Percentiles rank a stretch among this genome's conserved stretches.
Evolutionary conservation across 1,139 yeast genomes (phyloP).

Genomic region (Lodderomyces oxycetoniae): DNA sequence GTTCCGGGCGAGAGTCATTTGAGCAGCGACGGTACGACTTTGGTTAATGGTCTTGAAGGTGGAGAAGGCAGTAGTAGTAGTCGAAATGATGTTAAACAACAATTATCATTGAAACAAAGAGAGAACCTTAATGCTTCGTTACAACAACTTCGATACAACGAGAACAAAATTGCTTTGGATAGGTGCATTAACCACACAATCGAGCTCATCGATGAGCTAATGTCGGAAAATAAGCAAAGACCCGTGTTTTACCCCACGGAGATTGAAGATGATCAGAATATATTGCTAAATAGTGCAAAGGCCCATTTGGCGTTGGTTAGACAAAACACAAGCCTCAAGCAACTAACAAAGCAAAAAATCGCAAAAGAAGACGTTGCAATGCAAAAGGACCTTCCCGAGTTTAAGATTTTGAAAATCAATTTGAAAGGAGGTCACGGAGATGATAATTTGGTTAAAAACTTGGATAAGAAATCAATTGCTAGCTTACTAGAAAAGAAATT

Average conservation of each 20-base stretch:
- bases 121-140: conserved; percentile 40
- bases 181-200: conserved; percentile 56
- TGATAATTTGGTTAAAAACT: conserved; percentile 42
- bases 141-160: conserved; percentile 66
- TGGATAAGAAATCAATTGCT: conserved; percentile 65
- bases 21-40: conserved; percentile 23
- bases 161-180: conserved; percentile 58
- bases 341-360: conserved; percentile 29
- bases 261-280: conserved; percentile 28
- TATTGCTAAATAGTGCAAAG: conserved; percentile 40
- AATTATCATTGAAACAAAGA: conserved; percentile 5
- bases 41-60: conserved; percentile 25
- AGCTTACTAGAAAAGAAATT: conserved; percentile 62
- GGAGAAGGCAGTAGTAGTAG: conserved; percentile 5
- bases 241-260: conserved; percentile 66
- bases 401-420: conserved; percentile 61
- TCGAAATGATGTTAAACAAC: conserved; percentile 1
- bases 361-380: conserved; percentile 13
- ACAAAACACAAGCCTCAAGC: conserved; percentile 33
- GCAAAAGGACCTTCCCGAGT: conserved; percentile 31
- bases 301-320: conserved; percentile 51
- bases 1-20: conserved; percentile 29
- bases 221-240: conserved; percentile 50
- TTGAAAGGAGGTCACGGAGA: conserved; percentile 48
- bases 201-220: conserved; percentile 50